Conservation (phyloP, 176 grass and related monocot species). For the Guadua angustifolia region DNA sequence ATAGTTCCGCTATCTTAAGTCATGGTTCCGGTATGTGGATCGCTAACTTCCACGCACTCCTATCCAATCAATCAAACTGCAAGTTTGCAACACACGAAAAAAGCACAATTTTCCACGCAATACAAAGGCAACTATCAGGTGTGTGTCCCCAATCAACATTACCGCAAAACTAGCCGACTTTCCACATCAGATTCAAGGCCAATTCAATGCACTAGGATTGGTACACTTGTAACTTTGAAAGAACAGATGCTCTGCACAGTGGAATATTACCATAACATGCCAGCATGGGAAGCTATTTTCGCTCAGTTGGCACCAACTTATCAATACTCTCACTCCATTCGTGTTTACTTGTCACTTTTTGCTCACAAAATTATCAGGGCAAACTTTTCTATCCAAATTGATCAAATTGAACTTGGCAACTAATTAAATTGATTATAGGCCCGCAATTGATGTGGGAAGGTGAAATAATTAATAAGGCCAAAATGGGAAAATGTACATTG, state of each 20-base stretch:
- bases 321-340: not conserved
- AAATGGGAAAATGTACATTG: too few species aligned
- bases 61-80: not conserved
- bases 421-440: too few species aligned
- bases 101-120: not conserved
- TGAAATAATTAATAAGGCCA: too few species aligned
- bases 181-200: not conserved
- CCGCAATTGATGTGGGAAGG: too few species aligned
- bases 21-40: too few species aligned
- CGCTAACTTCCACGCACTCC: too few species aligned
- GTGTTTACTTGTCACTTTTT: too few species aligned
- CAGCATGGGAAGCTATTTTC: conserved; percentile 14
- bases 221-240: conserved; percentile 4
- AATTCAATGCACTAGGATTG: not conserved
- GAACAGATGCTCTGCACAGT: not conserved
- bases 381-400: too few species aligned
- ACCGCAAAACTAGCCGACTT: not conserved
- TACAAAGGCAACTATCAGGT: not conserved
- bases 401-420: too few species aligned
- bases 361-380: too few species aligned
- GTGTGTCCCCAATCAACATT: not conserved
- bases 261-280: not conserved
- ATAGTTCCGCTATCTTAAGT: too few species aligned
- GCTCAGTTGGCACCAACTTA: not conserved
- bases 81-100: not conserved